Conservation (phyloP, 768 basidiomycete species). For the Russula sp. region DNA sequence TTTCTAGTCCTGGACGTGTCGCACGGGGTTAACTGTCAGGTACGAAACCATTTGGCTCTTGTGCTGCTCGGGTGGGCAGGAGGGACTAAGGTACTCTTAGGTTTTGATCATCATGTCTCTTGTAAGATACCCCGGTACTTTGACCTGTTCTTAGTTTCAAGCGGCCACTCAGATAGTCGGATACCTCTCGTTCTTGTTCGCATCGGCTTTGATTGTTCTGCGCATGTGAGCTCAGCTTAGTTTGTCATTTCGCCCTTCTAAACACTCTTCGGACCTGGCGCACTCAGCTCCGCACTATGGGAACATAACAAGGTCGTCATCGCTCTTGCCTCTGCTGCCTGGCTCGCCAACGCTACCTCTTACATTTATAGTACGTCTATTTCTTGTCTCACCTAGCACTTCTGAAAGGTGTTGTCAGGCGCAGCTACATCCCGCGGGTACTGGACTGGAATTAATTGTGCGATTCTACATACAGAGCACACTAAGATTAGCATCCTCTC, state of each 20-base stretch:
- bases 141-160: neutral
- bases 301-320: neutral
- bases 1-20: neutral
- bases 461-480: neutral
- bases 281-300: constrained; percentile 1
- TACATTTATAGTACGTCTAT: neutral
- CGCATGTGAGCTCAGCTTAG: neutral
- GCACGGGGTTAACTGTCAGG: neutral
- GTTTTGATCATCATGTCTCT: neutral
- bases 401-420: neutral
- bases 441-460: neutral
- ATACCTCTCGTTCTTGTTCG: constrained; percentile 1
- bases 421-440: neutral
- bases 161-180: neutral
- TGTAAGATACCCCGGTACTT: neutral
- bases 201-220: constrained; percentile 9
- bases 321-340: neutral
- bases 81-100: neutral
- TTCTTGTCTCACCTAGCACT: neutral
- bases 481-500: neutral
- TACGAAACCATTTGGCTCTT: neutral
- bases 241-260: neutral
- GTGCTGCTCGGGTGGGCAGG: neutral
- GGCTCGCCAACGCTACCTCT: neutral
- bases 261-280: neutral